Base-by-base conservation (phyloP, 495 filamentous ascomycete species). In the Penicillium angulare region DNA sequence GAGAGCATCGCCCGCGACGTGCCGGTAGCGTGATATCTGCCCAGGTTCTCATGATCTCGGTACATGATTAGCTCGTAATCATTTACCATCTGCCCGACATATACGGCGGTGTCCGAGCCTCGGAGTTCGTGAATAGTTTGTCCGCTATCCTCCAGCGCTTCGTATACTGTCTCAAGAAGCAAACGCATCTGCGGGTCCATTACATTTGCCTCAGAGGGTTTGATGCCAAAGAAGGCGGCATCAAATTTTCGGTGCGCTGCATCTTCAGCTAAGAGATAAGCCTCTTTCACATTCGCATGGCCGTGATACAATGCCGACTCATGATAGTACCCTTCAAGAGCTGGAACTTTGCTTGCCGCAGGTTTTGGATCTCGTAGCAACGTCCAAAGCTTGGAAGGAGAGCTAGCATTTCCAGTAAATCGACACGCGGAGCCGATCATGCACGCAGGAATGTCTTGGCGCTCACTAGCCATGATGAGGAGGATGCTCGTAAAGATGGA, bases 81-180 rank as follows among this genome's bases (percentile, higher is more conserved):
- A 10, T 10, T 9, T 12, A 12, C 77, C 77, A 10, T 82, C 63
- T 17, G 74, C 53, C 29, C 75, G 47, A 20, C 61, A 38, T 23
- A 63, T 49, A 44, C 63, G 10, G 27, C 22, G 5, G 50, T 47
- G n/a, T 29, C 7, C 5, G 35, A 46, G 5, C 50, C 50, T 20
- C 15, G 10, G 4, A 35, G 18, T 1, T 20, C 7, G n/a, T 39
- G 17, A 3, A 52, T 7, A 10, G 40, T n/a, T 3, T 26, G 21
- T 7, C 29, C 21, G 3, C 9, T 40, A 26, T 16, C 70, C 48
- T 84, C 81, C 2, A 86, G 59, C 0, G 73, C 73, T 49, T 84
- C 78, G 29, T 80, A 84, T 8, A 77, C 73, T 1, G 65, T 61
- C 54, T 84, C 81, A 2, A 86, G 64, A n/a, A 80, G 63, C 17